Evolutionary conservation across 1,139 yeast genomes (phyloP).

Genomic region (Suhomyces taliae): DNA sequence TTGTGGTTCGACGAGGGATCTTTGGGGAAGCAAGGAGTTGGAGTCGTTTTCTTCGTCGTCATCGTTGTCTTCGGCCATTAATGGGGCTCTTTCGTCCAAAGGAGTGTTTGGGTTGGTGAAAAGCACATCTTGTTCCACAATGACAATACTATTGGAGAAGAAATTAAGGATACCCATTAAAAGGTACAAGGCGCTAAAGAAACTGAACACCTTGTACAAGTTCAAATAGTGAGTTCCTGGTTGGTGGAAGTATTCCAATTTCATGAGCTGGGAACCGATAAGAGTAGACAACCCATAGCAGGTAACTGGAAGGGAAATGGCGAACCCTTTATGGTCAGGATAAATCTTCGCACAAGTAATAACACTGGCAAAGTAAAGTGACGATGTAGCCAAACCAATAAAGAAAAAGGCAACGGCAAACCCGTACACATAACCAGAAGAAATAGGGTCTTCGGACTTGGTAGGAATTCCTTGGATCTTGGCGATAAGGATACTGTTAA

Average conservation of each 20-base stretch:
- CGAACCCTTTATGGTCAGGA: slow-evolving; percentile 72
- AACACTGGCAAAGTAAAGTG: slow-evolving; percentile 74
- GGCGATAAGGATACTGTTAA: slow-evolving; percentile 26
- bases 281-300: slow-evolving; percentile 82
- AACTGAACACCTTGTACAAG: slow-evolving; percentile 54
- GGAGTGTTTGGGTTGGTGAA: slow-evolving; percentile 19
- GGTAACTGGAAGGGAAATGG: slow-evolving; percentile 86
- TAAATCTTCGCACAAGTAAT: slow-evolving; percentile 82
- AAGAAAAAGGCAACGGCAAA: slow-evolving; percentile 41
- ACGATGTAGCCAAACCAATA: slow-evolving; percentile 80
- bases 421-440: slow-evolving; percentile 20
- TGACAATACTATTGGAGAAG: slow-evolving; percentile 61
- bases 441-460: neutral
- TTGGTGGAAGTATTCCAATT: slow-evolving; percentile 37
- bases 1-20: slow-evolving; percentile 40
- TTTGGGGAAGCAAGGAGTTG: slow-evolving; percentile 20
- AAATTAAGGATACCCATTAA: slow-evolving; percentile 59
- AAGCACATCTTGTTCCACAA: slow-evolving; percentile 57
- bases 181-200: slow-evolving; percentile 58
- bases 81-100: slow-evolving; percentile 25
- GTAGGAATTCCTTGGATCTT: slow-evolving; percentile 1
- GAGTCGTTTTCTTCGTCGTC: slow-evolving; percentile 13
- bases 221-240: slow-evolving; percentile 34
- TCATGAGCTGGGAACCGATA: slow-evolving; percentile 57
- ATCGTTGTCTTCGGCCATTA: slow-evolving; percentile 16